These are phyloP conservation scores for Geum urbanum DNA, from an alignment of 306 rosid species.

Conservation along the genomic window DNA sequence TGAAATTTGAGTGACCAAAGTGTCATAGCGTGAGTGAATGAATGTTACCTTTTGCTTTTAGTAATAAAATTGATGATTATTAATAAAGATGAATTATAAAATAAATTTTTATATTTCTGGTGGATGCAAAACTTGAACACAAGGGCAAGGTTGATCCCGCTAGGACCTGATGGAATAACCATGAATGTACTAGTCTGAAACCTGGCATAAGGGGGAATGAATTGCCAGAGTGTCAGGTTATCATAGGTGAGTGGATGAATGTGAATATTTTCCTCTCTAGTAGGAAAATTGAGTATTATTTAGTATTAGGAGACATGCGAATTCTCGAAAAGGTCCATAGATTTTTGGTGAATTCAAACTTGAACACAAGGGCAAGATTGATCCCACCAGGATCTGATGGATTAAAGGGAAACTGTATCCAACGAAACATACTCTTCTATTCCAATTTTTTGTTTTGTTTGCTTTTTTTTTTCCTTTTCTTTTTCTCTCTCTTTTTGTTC, in stretches of 20 bases:
- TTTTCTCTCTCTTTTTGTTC: constrained; percentile 18
- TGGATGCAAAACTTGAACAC: background rate
- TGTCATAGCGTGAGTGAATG: too few species aligned
- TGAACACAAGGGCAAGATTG: background rate
- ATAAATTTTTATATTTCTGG: background rate
- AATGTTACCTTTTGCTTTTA: too few species aligned
- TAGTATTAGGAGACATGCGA: too few species aligned
- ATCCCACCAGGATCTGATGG: constrained; percentile 10
- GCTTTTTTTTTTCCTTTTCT: background rate
- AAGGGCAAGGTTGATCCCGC: background rate
- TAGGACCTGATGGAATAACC: constrained; percentile 6
- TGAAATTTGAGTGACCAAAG: too few species aligned
- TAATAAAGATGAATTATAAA: too few species aligned
- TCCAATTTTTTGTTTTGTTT: background rate
- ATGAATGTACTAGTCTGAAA: constrained; percentile 16
- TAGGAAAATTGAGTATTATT: too few species aligned
- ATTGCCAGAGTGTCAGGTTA: too few species aligned
- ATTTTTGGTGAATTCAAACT: background rate
- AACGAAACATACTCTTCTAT: constrained; percentile 10
- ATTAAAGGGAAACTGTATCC: constrained; percentile 13
- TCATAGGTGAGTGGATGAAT: too few species aligned
- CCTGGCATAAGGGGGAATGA: background rate
- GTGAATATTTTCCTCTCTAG: too few species aligned
- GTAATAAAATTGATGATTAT: too few species aligned
- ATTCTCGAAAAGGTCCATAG: too few species aligned